Conservation (phyloP, 495 filamentous ascomycete species). For the Sordaria brevicollis region DNA sequence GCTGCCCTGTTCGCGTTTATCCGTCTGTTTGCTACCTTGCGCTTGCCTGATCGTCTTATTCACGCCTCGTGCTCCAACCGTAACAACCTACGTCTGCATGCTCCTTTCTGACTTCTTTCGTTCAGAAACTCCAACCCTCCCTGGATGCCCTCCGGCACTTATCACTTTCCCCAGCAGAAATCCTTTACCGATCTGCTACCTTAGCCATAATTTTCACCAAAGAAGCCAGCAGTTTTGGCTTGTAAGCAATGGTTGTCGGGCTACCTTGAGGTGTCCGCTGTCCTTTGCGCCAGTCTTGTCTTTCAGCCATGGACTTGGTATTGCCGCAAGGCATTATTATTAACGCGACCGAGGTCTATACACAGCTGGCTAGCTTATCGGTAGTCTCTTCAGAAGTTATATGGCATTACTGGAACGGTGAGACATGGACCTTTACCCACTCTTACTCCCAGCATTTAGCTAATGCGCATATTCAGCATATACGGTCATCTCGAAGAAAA, state of each 20-base stretch:
- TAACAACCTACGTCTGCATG: neutral
- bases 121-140: neutral
- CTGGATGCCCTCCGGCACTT: neutral
- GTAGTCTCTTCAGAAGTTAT: conserved; percentile 38
- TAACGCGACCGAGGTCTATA: conserved; percentile 34
- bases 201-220: neutral
- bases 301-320: conserved; percentile 8
- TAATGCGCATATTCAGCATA: conserved; percentile 31
- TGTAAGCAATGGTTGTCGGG: neutral
- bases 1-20: neutral
- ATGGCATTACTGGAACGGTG: conserved; percentile 40
- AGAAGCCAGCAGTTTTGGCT: neutral
- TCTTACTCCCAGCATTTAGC: neutral
- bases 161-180: neutral
- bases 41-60: neutral
- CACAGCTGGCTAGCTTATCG: conserved; percentile 36
- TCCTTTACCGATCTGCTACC: neutral
- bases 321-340: conserved; percentile 31
- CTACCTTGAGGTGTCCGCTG: neutral
- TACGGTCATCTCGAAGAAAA: conserved; percentile 38
- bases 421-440: conserved; percentile 6
- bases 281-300: neutral
- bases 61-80: neutral
- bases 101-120: neutral
- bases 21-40: neutral